phyloP scores from a whole-genome alignment of 2,329 filamentous ascomycete species.

The Aspergillus arachidicola region DNA sequence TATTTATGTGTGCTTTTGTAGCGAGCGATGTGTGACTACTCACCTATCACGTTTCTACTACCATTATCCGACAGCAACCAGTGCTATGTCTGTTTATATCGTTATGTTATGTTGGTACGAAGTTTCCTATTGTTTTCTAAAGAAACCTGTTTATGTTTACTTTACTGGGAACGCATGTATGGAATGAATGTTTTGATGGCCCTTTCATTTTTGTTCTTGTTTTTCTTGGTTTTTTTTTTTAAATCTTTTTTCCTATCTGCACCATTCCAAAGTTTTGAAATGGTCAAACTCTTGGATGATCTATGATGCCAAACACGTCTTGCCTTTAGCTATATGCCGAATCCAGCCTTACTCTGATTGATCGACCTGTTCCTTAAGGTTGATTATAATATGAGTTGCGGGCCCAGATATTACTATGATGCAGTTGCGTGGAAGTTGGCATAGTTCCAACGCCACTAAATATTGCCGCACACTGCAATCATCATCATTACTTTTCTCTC shows the following conservation, averaged over 20 bases:
- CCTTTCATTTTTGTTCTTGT: conserved; percentile 4
- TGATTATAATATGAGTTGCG: neutral
- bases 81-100: conserved; percentile 33
- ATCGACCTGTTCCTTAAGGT: neutral
- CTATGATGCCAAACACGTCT: neutral
- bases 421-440: neutral
- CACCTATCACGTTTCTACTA: conserved; percentile 20
- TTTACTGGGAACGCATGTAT: conserved; percentile 28
- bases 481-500: conserved; percentile 10
- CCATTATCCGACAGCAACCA: conserved; percentile 16
- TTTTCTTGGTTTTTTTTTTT: conserved; percentile 1
- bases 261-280: neutral
- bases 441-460: neutral
- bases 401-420: neutral
- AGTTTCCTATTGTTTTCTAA: conserved; percentile 19
- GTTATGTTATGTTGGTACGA: conserved; percentile 33
- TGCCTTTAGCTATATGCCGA: conserved; percentile 2
- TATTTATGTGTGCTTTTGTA: conserved; percentile 23
- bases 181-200: conserved; percentile 25
- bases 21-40: conserved; percentile 40
- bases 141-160: conserved; percentile 20
- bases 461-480: neutral
- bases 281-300: conserved; percentile 7
- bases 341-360: neutral
- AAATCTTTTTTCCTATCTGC: neutral